These are phyloP conservation scores for Exserohilum rostratum DNA, from an alignment of 2,329 filamentous ascomycete genomes.

Conservation along the genomic window DNA sequence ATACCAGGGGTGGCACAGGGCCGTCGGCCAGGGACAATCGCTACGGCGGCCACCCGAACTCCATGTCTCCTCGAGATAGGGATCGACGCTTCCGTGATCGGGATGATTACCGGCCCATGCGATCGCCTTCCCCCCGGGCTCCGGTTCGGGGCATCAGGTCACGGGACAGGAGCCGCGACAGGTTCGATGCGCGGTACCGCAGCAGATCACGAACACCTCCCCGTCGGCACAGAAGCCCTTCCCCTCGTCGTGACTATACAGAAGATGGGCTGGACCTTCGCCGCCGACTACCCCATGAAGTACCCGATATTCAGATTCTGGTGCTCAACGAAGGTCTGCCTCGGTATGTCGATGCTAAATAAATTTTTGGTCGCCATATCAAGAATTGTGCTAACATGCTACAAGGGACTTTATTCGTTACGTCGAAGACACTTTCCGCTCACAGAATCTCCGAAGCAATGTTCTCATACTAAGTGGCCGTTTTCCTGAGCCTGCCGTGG, in stretches of 20 bases:
- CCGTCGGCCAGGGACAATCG: conserved; percentile 57
- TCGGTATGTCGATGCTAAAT: conserved; percentile 26
- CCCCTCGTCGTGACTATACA: conserved; percentile 63
- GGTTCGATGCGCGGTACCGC: conserved; percentile 57
- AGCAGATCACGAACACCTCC: conserved; percentile 73
- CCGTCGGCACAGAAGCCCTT: conserved; percentile 70
- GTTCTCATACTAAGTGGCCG: conserved; percentile 80
- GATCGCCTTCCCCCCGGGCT: conserved; percentile 55
- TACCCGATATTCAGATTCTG: conserved; percentile 89
- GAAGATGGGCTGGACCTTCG: conserved; percentile 72
- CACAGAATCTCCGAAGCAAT: conserved; percentile 74
- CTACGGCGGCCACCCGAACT: conserved; percentile 44
- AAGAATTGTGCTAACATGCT: conserved; percentile 4
- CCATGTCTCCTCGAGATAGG: conserved; percentile 51
- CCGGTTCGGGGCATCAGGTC: conserved; percentile 45
- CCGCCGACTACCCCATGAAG: conserved; percentile 71
- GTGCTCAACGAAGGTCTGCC: conserved; percentile 72
- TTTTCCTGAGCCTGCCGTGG: conserved; percentile 76
- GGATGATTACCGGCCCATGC: conserved; percentile 64
- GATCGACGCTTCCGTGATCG: conserved; percentile 61
- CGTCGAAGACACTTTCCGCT: conserved; percentile 77
- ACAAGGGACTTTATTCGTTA: conserved; percentile 76
- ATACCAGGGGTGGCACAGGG: conserved; percentile 53
- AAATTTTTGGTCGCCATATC: not conserved
- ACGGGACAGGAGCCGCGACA: conserved; percentile 51